A percentile compares a stretch with the other conserved stretches of the same genome.
Conservation (phyloP, 768 basidiomycete genomes). For the Sporobolomyces roseus region DNA sequence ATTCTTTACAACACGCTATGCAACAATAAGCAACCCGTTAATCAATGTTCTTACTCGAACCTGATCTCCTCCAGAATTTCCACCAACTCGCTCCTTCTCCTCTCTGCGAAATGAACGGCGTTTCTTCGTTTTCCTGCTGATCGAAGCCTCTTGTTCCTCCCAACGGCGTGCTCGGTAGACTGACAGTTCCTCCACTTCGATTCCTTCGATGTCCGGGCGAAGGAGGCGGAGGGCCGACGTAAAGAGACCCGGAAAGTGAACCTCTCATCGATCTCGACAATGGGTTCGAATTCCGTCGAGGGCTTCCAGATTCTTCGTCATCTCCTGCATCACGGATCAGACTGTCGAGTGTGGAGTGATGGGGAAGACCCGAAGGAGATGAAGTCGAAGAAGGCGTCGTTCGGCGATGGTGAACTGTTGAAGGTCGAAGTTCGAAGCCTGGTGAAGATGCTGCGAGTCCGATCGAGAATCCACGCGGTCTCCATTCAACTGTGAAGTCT, state of each 20-base stretch:
- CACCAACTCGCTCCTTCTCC: background rate
- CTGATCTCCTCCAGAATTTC: background rate
- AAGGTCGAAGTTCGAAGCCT: slow-evolving; percentile 45
- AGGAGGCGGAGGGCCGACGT: slow-evolving; percentile 7
- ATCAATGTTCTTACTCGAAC: too few species aligned
- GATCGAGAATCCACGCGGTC: slow-evolving; percentile 42
- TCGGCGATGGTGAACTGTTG: slow-evolving; percentile 15
- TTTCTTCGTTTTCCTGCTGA: background rate
- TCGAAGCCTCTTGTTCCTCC: background rate
- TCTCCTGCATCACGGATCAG: background rate
- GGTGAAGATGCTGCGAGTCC: slow-evolving; percentile 42
- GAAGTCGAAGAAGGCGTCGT: background rate
- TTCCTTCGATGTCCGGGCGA: background rate
- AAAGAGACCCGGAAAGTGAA: slow-evolving; percentile 22
- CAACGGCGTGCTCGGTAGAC: slow-evolving; percentile 1
- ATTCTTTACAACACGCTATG: background rate
- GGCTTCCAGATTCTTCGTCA: background rate
- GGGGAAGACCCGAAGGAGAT: background rate
- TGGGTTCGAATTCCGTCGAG: background rate
- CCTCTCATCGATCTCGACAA: slow-evolving; percentile 1
- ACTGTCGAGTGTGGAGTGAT: background rate
- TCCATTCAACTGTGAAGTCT: slow-evolving; percentile 35
- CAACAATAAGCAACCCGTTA: too few species aligned
- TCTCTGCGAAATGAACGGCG: background rate
- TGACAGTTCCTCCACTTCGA: slow-evolving; percentile 3